Evolutionary conservation across 257 asterid genomes (phyloP), one percentile per base, ranked within the genome.

Genomic region (Salvia rosmarinus): DNA sequence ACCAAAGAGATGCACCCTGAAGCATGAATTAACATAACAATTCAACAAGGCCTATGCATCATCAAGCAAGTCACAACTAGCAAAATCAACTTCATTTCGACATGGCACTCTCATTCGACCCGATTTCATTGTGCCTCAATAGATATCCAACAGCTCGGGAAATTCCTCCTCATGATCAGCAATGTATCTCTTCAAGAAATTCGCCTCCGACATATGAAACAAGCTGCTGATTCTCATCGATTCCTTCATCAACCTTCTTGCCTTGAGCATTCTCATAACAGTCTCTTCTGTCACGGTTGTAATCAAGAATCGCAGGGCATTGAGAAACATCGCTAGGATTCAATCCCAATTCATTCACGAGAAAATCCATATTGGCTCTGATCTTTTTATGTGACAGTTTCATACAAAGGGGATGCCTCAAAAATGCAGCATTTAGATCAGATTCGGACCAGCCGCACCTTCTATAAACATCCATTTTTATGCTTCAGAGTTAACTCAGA

Each of bases 401-500:
- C 85, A 81, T 49, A 21, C 77, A 81, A 3, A 7, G 0, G 3
- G 85, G 85, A 43, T 65, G 16, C 25, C 10, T 62, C 11, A n/a
- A 8, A 46, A 81, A 74, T 6, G 82, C 82, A n/a, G 64, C 2
- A 6, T 0, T 2, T 3, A 74, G 28, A 2, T 81, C 85, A 6
- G 66, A 2, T 16, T 81, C 80, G 0, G 81, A 81, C 80, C 75
- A 81, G 1, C 85, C 85, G 14, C 75, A 78, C n/a, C 57, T 74
- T 6, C 47, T 52, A 51, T 74, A 78, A 20, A 66, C 21, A n/a
- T 70, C 74, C 71, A 30, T 42, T 25, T 25, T 71, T 70, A 11
- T 9, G 57, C 40, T 62, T 56, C 54, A 61, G 50, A 4, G 73
- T 56, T 3, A 73, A 50, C 4, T 71, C 57, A n/a, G 64, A 49